Base-by-base conservation (phyloP, 1,139 yeast species). In the Groenewaldozyma auringiensis region DNA sequence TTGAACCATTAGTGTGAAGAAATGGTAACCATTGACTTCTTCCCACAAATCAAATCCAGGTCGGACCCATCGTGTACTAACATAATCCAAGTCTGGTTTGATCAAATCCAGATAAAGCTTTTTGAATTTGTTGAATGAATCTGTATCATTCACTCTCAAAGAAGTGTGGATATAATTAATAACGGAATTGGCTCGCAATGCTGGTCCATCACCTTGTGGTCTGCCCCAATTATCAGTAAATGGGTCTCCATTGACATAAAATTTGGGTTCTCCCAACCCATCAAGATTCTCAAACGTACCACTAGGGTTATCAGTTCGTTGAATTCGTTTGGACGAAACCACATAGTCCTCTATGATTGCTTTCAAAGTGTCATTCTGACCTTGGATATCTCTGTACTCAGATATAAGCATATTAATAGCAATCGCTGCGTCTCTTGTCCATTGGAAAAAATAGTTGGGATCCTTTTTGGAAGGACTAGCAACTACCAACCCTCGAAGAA, bases 161-260 rank as follows among this genome's bases (percentile, higher is more conserved):
- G 80, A 62, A 9, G 72, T 54, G 22, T 66, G 64, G 49, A 86
- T 58, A 60, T 78, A 86, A 51, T 76, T 75, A 41, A 77, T 64
- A 27, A 83, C 72, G 1, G 95, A 73, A 43, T 81, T 72, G 2
- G 81, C 74, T 53, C 97, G 72, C 48, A 89, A 70, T 0, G 94
- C 94, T 0, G 97, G 96, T 0, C 97, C 97, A 63, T 92, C 98
- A 51, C 87, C 75, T 64, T 89, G 98, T 0, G 98, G 98, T 55
- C 98, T 72, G 1, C 97, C 97, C 98, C 97, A 89, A 36, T 68
- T 61, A 2, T 69, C 79, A 14, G 65, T 62, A 56, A 83, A 89
- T 1, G 83, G 70, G 0, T 76, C 59, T 25, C 83, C 81, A 60
- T 86, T 75, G 2, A 80, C 78, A 59, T 74, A 63, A 58, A 83